Base-by-base conservation (phyloP, 1,284 basidiomycete species). In the Ganoderma sinense region DNA sequence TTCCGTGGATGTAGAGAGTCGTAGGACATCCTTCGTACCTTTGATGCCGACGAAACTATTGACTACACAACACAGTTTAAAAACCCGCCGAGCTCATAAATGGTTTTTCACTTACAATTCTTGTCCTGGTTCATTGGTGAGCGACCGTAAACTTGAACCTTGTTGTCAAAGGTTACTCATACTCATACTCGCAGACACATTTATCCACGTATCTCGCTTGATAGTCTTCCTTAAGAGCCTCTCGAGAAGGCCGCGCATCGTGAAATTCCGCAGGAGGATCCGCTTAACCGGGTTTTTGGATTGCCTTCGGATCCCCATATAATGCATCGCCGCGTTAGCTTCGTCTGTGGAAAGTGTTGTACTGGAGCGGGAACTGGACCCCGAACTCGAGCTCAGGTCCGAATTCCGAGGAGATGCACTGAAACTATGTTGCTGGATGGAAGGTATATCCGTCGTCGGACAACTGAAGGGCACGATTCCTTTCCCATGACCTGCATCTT, bases 11-110 rank as follows among this genome's bases (percentile, higher is more conserved):
- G 16, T 55, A 55, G 7, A 51, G 45, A 53, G 33, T 18, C 23
- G 36, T 59, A 29, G 11, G 8, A 65, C 8, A 36, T 59, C 31
- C 62, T 29, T 11, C 18, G 8, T n/a, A 58, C 18, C 31, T 80
- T 94, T 94, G 74, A 94, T 91, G 0, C 91, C 91, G 65, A 94
- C 83, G 77, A 90, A 94, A 11, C 94, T 81, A 74, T 93, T 92
- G 75, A 89, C 87, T 90, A 69, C 53, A 29, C 16, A 36, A 36
- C 14, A 40, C 31, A 36, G 51, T 56, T 23, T 67, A 23, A 45
- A n/a, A n/a, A n/a, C n/a, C n/a, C n/a, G n/a, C n/a, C n/a, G n/a
- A n/a, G n/a, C n/a, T n/a, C n/a, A n/a, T n/a, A n/a, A n/a, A n/a
- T 39, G 8, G 20, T 29, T 20, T 16, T 55, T 29, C 5, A 33